phyloP scores from a whole-genome alignment of 441 rosid genomes.

The Brassica balearica region DNA sequence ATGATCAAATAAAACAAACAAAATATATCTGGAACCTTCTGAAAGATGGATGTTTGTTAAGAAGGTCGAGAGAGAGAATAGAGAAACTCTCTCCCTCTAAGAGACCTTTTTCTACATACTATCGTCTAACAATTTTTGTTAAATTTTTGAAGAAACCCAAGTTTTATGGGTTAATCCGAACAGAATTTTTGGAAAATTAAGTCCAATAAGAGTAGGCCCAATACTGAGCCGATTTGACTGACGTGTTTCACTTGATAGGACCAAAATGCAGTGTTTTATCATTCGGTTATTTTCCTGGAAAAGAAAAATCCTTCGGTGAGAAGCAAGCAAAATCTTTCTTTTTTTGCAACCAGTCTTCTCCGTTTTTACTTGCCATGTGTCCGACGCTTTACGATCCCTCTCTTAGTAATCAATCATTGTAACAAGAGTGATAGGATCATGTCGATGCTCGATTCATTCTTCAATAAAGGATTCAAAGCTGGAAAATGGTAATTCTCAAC shows the following conservation, averaged over 20 bases:
- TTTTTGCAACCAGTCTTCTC: conserved; percentile 8
- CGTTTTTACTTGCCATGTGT: neutral
- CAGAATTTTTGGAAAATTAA: no score
- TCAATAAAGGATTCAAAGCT: conserved; percentile 92
- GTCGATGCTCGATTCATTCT: conserved; percentile 93
- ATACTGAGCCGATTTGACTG: conserved; percentile 2
- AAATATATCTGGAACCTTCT: no score
- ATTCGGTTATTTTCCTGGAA: neutral
- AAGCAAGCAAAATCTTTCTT: conserved; percentile 27
- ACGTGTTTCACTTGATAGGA: conserved; percentile 22
- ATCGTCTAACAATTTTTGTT: no score
- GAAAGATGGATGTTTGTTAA: no score
- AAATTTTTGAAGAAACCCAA: no score
- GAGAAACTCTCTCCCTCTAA: no score
- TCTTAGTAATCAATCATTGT: no score
- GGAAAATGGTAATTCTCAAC: conserved; percentile 70
- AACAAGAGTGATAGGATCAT: conserved; percentile 42
- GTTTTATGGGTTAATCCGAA: no score
- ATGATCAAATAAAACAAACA: no score
- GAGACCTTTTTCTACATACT: no score
- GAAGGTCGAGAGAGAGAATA: no score
- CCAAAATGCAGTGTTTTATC: conserved; percentile 14
- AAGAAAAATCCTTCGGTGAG: conserved; percentile 25
- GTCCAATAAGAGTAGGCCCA: neutral
- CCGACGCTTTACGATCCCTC: conserved; percentile 12